phyloP scores from a whole-genome alignment of 2,329 filamentous ascomycete species.

The Fonsecaea nubica region DNA sequence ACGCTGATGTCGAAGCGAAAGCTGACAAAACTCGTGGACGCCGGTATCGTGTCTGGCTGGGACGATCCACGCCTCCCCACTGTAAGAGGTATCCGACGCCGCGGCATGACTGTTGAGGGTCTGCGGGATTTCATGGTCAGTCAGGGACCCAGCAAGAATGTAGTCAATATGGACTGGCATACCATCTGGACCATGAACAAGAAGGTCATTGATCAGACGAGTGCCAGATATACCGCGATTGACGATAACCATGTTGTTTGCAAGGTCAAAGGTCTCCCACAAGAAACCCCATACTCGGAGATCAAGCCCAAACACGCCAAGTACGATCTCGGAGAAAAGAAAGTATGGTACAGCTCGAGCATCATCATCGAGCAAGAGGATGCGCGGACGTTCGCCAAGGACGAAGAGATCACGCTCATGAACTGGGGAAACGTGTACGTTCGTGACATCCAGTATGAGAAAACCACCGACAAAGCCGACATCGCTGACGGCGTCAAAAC shows the following conservation, averaged over 20 bases:
- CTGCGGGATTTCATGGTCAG: slow-evolving; percentile 59
- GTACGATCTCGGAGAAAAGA: slow-evolving; percentile 45
- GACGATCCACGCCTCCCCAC: slow-evolving; percentile 60
- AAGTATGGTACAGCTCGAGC: slow-evolving; percentile 43
- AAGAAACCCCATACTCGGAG: slow-evolving; percentile 52
- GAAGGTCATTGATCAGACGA: slow-evolving; percentile 76
- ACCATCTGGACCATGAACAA: slow-evolving; percentile 69
- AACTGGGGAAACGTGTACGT: slow-evolving; percentile 44
- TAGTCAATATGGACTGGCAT: slow-evolving; percentile 58
- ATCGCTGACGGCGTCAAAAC: slow-evolving; percentile 36
- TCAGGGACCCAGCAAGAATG: slow-evolving; percentile 57
- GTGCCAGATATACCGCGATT: slow-evolving; percentile 44
- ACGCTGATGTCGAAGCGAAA: slow-evolving; percentile 60
- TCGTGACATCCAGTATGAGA: slow-evolving; percentile 36
- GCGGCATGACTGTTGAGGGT: slow-evolving; percentile 57
- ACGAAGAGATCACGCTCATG: slow-evolving; percentile 47
- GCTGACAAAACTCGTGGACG: slow-evolving; percentile 58
- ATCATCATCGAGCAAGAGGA: slow-evolving; percentile 45
- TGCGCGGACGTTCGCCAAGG: slow-evolving; percentile 43
- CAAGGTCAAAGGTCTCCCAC: slow-evolving; percentile 65
- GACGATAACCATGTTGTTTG: slow-evolving; percentile 41
- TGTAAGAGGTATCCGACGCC: slow-evolving; percentile 57
- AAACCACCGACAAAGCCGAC: slow-evolving; percentile 30
- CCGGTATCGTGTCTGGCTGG: slow-evolving; percentile 58
- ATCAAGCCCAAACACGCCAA: slow-evolving; percentile 45